Evolutionary conservation across 306 rosid genomes (phyloP), one percentile per base, ranked within the genome.

Genomic region (Acacia melanoxylon): DNA sequence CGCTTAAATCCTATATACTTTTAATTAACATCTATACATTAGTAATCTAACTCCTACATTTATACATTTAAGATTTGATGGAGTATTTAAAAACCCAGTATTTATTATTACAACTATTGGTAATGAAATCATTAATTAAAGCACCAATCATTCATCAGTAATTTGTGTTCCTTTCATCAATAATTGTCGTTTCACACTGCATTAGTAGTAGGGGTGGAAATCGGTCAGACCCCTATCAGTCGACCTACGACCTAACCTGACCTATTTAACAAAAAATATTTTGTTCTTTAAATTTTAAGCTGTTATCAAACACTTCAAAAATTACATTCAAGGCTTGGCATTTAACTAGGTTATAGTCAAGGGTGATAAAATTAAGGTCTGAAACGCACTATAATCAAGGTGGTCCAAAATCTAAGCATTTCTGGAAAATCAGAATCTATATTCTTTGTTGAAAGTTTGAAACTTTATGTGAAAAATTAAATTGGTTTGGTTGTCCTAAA

Each of bases 301-400:
- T 54, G 61, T 20, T 54, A 17, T 54, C 61, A 54, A 19, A 54
- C 25, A 54, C 8, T 9, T 20, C 20, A 54, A 54, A 25, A 19
- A 58, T n/a, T 58, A 58, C 13, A 1, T 6, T 6, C 1, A 37
- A 37, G 41, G 41, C 41, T 37, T 37, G 8, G 5, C 17, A 61
- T 25, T 61, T 10, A 61, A 10, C 68, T 27, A 14, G 2, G 20
- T 8, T n/a, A 11, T 37, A 78, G 84, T 68, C 78, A 83, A 45
- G 0, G 35, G 76, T 74, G 84, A 49, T 73, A 56, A 56, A 56
- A 79, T 77, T 79, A 81, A 78, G 76, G 71, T 63, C 78, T 75
- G 82, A 68, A 80, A 68, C 52, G 87, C 88, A 31, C 87, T 42
- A 31, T 59, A 76, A 69, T 77, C 88, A 45, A 87, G 70, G 88